Conservation (phyloP, 768 basidiomycete species). For the Tricholoma bakamatsutake region DNA sequence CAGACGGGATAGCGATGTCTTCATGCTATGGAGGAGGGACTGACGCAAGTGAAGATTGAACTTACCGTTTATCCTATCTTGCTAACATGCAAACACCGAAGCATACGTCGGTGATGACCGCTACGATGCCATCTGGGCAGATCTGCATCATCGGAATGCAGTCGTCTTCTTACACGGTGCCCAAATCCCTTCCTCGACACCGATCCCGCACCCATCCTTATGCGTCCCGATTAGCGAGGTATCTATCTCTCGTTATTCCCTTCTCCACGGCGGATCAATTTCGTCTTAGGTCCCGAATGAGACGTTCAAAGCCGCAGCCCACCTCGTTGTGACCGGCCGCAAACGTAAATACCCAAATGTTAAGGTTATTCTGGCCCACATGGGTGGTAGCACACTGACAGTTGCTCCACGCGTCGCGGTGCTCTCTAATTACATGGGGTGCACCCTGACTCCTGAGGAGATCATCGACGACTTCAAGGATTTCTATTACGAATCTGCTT, state of each 20-base stretch:
- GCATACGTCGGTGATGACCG: conserved; percentile 61
- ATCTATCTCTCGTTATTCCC: neutral
- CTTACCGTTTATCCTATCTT: neutral
- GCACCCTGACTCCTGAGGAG: conserved; percentile 52
- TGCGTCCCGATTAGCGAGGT: conserved; percentile 70
- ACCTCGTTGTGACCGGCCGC: conserved; percentile 65
- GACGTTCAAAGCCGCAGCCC: conserved; percentile 76
- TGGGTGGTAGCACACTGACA: conserved; percentile 64
- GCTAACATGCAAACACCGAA: conserved; percentile 19
- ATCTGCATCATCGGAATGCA: conserved; percentile 50
- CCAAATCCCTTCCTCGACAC: conserved; percentile 58
- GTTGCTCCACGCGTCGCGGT: conserved; percentile 67
- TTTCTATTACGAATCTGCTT: conserved; percentile 73
- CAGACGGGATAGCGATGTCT: conserved; percentile 59
- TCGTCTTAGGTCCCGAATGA: conserved; percentile 64
- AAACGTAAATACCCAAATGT: conserved; percentile 56
- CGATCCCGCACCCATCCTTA: conserved; percentile 55
- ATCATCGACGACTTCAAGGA: conserved; percentile 63
- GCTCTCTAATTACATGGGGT: conserved; percentile 67
- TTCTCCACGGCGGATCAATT: conserved; percentile 5
- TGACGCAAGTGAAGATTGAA: conserved; percentile 41
- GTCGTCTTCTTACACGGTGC: conserved; percentile 72
- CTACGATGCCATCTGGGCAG: conserved; percentile 67
- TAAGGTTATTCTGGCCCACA: conserved; percentile 66
- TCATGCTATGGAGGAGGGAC: conserved; percentile 60